Conservation (phyloP, 2,329 filamentous ascomycete species). For the Fusarium sp. region DNA sequence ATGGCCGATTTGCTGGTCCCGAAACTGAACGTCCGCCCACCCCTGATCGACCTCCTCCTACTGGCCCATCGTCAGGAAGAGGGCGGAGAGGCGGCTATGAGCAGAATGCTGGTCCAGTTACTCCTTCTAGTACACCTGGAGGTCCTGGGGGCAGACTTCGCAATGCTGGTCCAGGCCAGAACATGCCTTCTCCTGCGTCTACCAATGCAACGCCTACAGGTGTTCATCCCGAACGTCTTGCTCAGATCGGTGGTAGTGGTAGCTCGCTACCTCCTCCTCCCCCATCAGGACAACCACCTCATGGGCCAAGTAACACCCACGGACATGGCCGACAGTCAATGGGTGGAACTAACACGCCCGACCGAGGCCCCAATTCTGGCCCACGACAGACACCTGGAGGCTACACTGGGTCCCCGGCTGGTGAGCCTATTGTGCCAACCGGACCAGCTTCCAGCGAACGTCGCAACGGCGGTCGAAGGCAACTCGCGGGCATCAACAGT, state of each 20-base stretch:
- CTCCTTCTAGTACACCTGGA: slow-evolving; percentile 47
- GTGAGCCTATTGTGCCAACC: slow-evolving; percentile 51
- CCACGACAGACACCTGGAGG: slow-evolving; percentile 44
- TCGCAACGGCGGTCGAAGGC: slow-evolving; percentile 60
- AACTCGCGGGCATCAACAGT: slow-evolving; percentile 70
- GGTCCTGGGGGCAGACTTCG: slow-evolving; percentile 57
- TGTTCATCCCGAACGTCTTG: slow-evolving; percentile 65
- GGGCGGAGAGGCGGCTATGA: slow-evolving; percentile 61
- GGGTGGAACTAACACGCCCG: slow-evolving; percentile 49
- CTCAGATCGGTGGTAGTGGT: slow-evolving; percentile 57
- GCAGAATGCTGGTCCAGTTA: slow-evolving; percentile 48
- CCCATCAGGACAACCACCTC: slow-evolving; percentile 49
- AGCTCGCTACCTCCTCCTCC: slow-evolving; percentile 49
- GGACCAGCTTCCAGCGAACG: slow-evolving; percentile 56
- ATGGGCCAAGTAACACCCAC: slow-evolving; percentile 33
- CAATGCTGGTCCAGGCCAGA: slow-evolving; percentile 51
- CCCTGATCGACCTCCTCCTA: slow-evolving; percentile 65
- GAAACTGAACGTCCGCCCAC: slow-evolving; percentile 59
- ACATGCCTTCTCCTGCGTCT: slow-evolving; percentile 44
- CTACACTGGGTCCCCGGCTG: slow-evolving; percentile 41
- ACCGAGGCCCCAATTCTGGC: slow-evolving; percentile 45
- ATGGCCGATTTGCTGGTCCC: slow-evolving; percentile 56
- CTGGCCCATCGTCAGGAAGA: slow-evolving; percentile 65
- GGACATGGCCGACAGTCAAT: slow-evolving; percentile 50
- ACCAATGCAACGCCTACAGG: slow-evolving; percentile 48